Percentiles rank a stretch among this genome's conserved stretches.
These are phyloP conservation scores for Paramecium caudatum DNA, from an alignment of 73 alveolate species.

Conservation along the genomic window DNA sequence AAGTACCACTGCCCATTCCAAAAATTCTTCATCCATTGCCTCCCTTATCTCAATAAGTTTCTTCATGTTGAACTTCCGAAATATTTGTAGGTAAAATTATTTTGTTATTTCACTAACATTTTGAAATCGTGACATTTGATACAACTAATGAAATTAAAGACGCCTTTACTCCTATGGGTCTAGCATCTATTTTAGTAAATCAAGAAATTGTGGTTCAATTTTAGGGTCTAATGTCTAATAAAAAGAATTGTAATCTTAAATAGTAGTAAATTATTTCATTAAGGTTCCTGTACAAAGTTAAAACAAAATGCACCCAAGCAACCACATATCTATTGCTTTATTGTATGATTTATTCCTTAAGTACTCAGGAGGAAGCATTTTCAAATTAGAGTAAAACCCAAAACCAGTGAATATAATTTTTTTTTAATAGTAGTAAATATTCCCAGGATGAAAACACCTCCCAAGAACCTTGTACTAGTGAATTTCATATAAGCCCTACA, in stretches of 20 bases:
- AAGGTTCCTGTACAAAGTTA: neutral
- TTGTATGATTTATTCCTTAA: neutral
- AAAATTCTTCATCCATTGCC: neutral
- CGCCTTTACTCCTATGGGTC: neutral
- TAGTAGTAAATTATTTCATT: neutral
- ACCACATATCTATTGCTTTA: neutral
- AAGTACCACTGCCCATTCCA: constrained; percentile 45
- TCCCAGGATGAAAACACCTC: constrained; percentile 5
- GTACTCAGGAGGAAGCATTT: neutral
- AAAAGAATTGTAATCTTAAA: neutral
- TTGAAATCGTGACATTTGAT: neutral
- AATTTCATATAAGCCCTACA: neutral
- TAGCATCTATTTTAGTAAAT: neutral
- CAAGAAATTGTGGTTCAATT: neutral
- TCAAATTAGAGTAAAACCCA: constrained; percentile 7
- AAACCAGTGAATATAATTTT: neutral
- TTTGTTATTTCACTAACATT: neutral
- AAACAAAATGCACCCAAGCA: constrained; percentile 1
- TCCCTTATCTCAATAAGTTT: neutral
- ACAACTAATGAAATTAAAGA: neutral
- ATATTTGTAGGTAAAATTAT: neutral
- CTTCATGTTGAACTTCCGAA: neutral
- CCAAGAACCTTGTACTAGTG: neutral
- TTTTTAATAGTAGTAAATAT: neutral
- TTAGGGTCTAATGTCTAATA: no score